Evolutionary conservation across 2,329 filamentous ascomycete genomes (phyloP).

Genomic region (Trichoderma afroharzianum): DNA sequence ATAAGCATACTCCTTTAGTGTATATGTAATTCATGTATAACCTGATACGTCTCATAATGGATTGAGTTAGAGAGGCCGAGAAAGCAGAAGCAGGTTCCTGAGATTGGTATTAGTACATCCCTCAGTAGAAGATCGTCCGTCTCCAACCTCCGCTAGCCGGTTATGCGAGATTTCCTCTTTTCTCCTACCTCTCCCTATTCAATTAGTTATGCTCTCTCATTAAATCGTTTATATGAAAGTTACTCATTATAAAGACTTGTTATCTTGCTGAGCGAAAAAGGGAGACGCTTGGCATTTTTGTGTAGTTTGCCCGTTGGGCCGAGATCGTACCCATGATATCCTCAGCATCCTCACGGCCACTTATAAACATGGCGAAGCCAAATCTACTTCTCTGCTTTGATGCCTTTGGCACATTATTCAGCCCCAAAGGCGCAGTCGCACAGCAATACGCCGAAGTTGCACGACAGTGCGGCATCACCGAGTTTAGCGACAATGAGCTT

Average conservation of each 20-base stretch:
- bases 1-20: accelerated
- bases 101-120: background rate
- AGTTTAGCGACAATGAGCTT: conserved; percentile 41
- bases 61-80: background rate
- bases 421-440: conserved; percentile 46
- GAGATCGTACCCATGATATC: background rate
- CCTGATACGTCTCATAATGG: accelerated
- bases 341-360: background rate
- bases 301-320: background rate
- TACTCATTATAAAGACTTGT: background rate
- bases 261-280: background rate
- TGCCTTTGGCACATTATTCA: conserved; percentile 63
- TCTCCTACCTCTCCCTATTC: background rate
- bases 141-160: background rate
- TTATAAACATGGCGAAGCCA: conserved; percentile 21
- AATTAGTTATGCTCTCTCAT: background rate
- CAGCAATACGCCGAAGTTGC: conserved; percentile 54
- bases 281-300: background rate
- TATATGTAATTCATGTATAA: background rate
- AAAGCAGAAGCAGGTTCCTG: background rate
- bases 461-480: conserved; percentile 44
- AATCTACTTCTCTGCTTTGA: conserved; percentile 60
- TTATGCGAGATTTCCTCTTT: background rate
- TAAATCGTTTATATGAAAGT: background rate
- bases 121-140: background rate